Conservation (phyloP, 805 yeast species). For the Debaryomyces tyrocola region DNA sequence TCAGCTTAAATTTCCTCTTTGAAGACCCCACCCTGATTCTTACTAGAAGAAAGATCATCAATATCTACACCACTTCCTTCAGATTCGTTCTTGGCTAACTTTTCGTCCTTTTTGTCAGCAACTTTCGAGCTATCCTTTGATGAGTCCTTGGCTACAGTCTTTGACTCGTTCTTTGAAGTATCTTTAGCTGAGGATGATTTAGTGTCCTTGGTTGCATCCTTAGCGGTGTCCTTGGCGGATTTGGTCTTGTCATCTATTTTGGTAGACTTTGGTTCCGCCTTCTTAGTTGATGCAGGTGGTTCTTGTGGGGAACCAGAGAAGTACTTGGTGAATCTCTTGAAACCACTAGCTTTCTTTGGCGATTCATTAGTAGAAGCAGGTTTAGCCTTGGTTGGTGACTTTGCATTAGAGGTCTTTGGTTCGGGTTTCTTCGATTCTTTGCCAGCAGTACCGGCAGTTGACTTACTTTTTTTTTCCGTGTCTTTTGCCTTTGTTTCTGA, state of each 20-base stretch:
- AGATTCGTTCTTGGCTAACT: background rate
- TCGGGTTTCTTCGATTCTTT: background rate
- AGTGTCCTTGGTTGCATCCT: background rate
- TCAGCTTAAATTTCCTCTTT: conserved; percentile 38
- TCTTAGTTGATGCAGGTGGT: background rate
- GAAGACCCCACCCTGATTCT: conserved; percentile 38
- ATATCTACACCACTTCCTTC: background rate
- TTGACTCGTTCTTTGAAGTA: background rate
- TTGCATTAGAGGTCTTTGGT: background rate
- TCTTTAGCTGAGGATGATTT: conserved; percentile 1
- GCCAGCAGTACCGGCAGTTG: conserved; percentile 7
- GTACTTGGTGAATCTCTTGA: conserved; percentile 20
- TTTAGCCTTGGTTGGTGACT: background rate
- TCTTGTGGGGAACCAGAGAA: conserved; percentile 9
- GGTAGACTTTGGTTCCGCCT: background rate
- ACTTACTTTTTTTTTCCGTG: background rate
- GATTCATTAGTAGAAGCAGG: conserved; percentile 7
- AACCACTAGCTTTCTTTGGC: conserved; percentile 13
- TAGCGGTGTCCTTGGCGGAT: background rate
- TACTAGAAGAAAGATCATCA: conserved; percentile 31
- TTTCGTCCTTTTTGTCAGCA: background rate
- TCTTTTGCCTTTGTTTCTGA: background rate
- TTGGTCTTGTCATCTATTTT: background rate
- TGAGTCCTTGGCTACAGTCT: no score
- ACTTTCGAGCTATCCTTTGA: background rate